These are phyloP conservation scores for Cytospora piceae DNA, from an alignment of 2,329 filamentous ascomycete genomes.

Conservation along the genomic window DNA sequence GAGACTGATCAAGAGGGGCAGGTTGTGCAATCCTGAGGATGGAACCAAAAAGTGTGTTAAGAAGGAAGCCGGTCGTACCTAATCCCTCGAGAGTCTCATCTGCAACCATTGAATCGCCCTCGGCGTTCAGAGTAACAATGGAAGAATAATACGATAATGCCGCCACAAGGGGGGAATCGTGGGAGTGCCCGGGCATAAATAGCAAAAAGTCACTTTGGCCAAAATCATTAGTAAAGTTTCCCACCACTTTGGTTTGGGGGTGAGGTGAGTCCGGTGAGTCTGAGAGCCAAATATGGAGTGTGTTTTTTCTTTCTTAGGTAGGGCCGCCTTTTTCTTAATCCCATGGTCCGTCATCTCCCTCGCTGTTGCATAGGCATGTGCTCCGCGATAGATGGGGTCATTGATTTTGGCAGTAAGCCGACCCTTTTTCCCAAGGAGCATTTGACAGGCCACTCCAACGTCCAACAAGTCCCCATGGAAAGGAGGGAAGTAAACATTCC, in stretches of 20 bases:
- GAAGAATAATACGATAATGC: conserved; percentile 91
- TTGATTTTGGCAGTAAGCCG: background rate
- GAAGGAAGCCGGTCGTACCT: conserved; percentile 82
- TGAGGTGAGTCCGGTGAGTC: background rate
- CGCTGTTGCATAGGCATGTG: too few species aligned
- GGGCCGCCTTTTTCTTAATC: background rate
- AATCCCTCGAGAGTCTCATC: conserved; percentile 89
- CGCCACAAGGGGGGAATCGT: conserved; percentile 72
- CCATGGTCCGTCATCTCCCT: background rate
- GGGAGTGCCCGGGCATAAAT: conserved; percentile 70
- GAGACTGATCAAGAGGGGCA: conserved; percentile 29
- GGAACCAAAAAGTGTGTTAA: conserved; percentile 75
- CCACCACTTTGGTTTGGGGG: background rate
- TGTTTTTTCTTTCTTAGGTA: background rate
- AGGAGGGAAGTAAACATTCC: background rate
- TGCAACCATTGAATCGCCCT: conserved; percentile 91
- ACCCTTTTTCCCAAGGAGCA: background rate
- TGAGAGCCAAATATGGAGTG: background rate
- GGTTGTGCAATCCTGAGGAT: conserved; percentile 66
- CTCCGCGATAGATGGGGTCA: too few species aligned
- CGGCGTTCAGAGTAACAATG: conserved; percentile 84
- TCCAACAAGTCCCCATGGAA: background rate
- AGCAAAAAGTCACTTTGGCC: conserved; percentile 80
- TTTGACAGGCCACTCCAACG: background rate
- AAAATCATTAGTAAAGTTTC: conserved; percentile 2